A percentile compares a stretch with the other conserved stretches of the same genome.
These are phyloP conservation scores for Agapanthus africanus DNA, from an alignment of 106 monocot genomes.

Conservation along the genomic window DNA sequence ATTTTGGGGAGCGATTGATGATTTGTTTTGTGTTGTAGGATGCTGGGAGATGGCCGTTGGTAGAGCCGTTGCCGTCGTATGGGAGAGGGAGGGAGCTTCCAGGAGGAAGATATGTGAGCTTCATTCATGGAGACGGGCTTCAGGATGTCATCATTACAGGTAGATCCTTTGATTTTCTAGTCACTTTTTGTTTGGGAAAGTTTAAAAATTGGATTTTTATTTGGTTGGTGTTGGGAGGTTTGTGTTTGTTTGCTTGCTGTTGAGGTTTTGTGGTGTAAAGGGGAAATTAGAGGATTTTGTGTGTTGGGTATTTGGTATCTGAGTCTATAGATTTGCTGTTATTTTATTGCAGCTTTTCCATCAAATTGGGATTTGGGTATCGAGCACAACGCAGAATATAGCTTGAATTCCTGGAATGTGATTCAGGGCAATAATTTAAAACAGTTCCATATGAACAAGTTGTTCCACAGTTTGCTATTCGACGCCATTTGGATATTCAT, in stretches of 20 bases:
- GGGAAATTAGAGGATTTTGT: background rate
- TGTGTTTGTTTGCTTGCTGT: slow-evolving; percentile 5
- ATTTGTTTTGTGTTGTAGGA: slow-evolving; percentile 28
- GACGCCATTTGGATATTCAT: background rate
- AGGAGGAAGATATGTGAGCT: slow-evolving; percentile 67
- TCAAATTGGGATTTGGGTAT: background rate
- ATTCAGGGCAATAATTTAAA: too few species aligned
- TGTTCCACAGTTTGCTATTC: background rate
- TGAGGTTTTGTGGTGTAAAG: slow-evolving; percentile 4
- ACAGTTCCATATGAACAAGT: too few species aligned
- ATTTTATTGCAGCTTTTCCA: background rate
- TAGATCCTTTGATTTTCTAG: background rate
- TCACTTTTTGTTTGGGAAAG: too few species aligned
- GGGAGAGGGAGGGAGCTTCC: slow-evolving; percentile 78
- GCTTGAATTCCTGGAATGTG: too few species aligned
- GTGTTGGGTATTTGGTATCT: background rate
- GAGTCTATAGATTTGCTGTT: slow-evolving; percentile 1
- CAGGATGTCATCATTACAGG: slow-evolving; percentile 80
- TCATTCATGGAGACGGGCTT: slow-evolving; percentile 64
- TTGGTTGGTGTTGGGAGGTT: slow-evolving; percentile 8
- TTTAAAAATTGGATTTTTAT: background rate
- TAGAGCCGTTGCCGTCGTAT: slow-evolving; percentile 70
- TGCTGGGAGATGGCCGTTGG: slow-evolving; percentile 54
- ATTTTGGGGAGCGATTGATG: background rate
- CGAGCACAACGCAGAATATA: background rate